phyloP scores from a whole-genome alignment of 805 yeast genomes.

The Teunomyces gatunensis region DNA sequence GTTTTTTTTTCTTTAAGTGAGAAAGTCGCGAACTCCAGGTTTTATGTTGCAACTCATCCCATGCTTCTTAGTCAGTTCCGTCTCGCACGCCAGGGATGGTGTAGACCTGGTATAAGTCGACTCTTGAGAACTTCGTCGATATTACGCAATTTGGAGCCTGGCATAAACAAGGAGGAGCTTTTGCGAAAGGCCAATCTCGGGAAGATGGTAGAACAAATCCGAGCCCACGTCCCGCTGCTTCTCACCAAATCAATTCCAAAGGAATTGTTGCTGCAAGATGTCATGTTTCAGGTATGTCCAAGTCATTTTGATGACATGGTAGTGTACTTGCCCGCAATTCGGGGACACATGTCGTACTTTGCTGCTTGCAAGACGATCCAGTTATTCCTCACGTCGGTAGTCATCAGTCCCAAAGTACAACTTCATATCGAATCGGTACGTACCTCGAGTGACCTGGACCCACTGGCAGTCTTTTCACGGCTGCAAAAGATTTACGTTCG shows the following conservation, averaged over 20 bases:
- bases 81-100: background rate
- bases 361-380: slow-evolving; percentile 58
- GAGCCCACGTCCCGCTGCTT: slow-evolving; percentile 48
- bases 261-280: slow-evolving; percentile 41
- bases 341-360: slow-evolving; percentile 55
- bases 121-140: background rate
- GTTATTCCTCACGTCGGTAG: slow-evolving; percentile 50
- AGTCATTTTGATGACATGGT: slow-evolving; percentile 41
- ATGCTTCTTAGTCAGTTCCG: background rate
- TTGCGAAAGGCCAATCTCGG: slow-evolving; percentile 52
- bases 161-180: slow-evolving; percentile 16
- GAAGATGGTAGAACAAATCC: slow-evolving; percentile 47
- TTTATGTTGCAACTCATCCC: slow-evolving; percentile 1
- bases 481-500: slow-evolving; percentile 52
- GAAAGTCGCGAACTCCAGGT: slow-evolving; percentile 2
- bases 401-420: slow-evolving; percentile 50
- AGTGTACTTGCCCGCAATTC: slow-evolving; percentile 53
- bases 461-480: slow-evolving; percentile 32
- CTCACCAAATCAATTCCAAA: slow-evolving; percentile 46
- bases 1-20: background rate
- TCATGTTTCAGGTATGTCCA: slow-evolving; percentile 58
- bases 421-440: slow-evolving; percentile 50
- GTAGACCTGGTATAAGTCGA: background rate
- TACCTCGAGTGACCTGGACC: slow-evolving; percentile 25
- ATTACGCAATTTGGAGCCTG: background rate